phyloP scores from a whole-genome alignment of 306 rosid genomes.

The Fagus sylvatica region DNA sequence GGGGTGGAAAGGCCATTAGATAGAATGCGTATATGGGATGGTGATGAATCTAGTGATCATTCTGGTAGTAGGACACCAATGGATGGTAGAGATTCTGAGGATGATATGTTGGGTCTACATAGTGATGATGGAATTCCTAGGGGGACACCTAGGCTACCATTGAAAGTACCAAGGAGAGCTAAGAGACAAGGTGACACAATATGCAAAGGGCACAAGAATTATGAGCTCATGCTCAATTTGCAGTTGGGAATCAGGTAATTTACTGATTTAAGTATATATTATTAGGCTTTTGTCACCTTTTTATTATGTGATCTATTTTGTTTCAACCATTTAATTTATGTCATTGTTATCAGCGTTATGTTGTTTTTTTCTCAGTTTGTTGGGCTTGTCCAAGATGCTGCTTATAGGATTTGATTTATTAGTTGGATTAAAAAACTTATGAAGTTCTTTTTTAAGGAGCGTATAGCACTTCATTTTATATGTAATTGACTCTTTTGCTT shows the following conservation, averaged over 20 bases:
- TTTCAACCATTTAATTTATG: neutral
- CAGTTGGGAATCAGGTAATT: conserved; percentile 84
- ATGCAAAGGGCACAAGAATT: conserved; percentile 80
- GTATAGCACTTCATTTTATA: too few species aligned
- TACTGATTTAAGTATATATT: neutral
- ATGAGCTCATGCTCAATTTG: conserved; percentile 88
- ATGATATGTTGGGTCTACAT: conserved; percentile 32
- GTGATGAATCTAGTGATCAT: conserved; percentile 13
- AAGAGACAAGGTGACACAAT: conserved; percentile 85
- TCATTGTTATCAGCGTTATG: neutral
- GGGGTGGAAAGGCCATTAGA: conserved; percentile 63
- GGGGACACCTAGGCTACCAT: conserved; percentile 26
- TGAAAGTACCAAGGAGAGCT: conserved; percentile 49
- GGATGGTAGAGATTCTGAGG: conserved; percentile 37
- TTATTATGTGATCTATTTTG: neutral
- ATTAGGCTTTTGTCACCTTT: neutral
- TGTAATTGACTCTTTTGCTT: too few species aligned
- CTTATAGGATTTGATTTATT: neutral
- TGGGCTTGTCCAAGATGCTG: neutral
- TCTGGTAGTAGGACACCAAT: conserved; percentile 28
- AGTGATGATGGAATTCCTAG: conserved; percentile 31
- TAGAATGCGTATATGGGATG: conserved; percentile 62
- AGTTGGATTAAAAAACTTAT: neutral
- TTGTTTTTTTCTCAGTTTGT: neutral
- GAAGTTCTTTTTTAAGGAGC: too few species aligned